phyloP scores from a whole-genome alignment of 371 early-diverging fungal species.

The Choanephora cucurbitarum region DNA sequence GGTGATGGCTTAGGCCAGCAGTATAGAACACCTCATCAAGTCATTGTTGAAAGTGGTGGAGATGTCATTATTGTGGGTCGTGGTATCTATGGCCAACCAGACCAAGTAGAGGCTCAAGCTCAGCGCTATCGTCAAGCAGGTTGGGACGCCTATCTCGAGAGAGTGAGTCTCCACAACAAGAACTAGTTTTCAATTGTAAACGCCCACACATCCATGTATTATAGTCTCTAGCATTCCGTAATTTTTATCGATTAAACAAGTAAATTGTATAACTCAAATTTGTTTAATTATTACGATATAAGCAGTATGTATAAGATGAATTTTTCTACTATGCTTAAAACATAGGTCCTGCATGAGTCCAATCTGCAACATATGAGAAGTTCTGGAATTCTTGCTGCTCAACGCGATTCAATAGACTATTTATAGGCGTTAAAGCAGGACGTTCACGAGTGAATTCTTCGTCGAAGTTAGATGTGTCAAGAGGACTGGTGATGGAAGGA shows the following conservation, averaged over 20 bases:
- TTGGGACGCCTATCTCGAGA: constrained; percentile 89
- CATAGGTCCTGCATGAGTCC: constrained; percentile 40
- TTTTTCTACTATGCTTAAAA: too few relatives aligned
- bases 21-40: constrained; percentile 89
- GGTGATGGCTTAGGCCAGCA: constrained; percentile 94
- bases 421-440: constrained; percentile 87
- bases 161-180: constrained; percentile 32
- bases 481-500: constrained; percentile 76
- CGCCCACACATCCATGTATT: too few relatives aligned
- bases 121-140: constrained; percentile 88
- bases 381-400: constrained; percentile 92
- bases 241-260: too few relatives aligned
- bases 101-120: constrained; percentile 72
- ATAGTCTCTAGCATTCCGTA: too few relatives aligned
- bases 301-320: too few relatives aligned
- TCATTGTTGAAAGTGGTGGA: constrained; percentile 80
- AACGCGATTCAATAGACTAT: constrained; percentile 70
- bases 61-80: constrained; percentile 98
- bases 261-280: too few relatives aligned
- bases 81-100: constrained; percentile 87
- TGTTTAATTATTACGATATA: too few relatives aligned
- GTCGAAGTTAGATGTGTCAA: constrained; percentile 96
- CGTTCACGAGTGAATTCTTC: constrained; percentile 90
- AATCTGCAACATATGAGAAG: constrained; percentile 91
- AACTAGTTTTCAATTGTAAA: too few relatives aligned